These are phyloP conservation scores for Vaucheria bursata DNA, from an alignment of 352 stramenopile genomes.

Conservation along the genomic window DNA sequence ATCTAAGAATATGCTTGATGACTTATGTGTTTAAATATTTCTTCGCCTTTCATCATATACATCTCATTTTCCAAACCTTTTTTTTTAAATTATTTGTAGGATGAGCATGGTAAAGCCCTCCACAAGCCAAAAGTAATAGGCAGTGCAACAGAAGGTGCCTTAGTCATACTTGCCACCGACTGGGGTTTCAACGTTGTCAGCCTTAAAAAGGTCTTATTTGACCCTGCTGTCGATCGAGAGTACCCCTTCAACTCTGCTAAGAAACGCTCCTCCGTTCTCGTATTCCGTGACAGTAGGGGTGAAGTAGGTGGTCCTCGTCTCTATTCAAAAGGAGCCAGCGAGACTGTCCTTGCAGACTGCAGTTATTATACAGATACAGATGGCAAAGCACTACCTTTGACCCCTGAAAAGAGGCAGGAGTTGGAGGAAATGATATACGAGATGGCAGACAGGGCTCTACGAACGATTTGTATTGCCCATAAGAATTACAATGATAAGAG, in stretches of 20 bases:
- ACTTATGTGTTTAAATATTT: no score
- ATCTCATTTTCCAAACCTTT: no score
- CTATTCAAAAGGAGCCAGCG: slow-evolving; percentile 62
- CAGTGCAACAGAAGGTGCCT: slow-evolving; percentile 50
- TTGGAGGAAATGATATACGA: slow-evolving; percentile 23
- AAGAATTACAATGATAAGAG: slow-evolving; percentile 53
- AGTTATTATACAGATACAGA: slow-evolving; percentile 10
- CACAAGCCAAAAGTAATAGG: slow-evolving; percentile 51
- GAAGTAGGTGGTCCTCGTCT: slow-evolving; percentile 51
- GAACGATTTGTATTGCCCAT: slow-evolving; percentile 55
- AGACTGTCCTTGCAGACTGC: slow-evolving; percentile 36
- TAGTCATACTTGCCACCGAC: slow-evolving; percentile 43
- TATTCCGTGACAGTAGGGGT: slow-evolving; percentile 34
- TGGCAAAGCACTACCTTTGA: slow-evolving; percentile 23
- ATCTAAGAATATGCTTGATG: no score
- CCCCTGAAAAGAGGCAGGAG: slow-evolving; percentile 14
- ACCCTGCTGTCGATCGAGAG: slow-evolving; percentile 15
- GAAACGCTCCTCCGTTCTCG: slow-evolving; percentile 84
- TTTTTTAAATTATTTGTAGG: no score
- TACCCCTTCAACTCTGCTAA: slow-evolving; percentile 75
- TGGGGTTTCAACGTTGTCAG: slow-evolving; percentile 51
- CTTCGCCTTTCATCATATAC: no score
- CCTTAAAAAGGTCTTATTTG: slow-evolving; percentile 30
- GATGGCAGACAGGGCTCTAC: slow-evolving; percentile 29
- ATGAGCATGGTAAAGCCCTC: slow-evolving; percentile 45